Conservation (phyloP, 1,284 basidiomycete genomes). For the Chalciporus sp. region DNA sequence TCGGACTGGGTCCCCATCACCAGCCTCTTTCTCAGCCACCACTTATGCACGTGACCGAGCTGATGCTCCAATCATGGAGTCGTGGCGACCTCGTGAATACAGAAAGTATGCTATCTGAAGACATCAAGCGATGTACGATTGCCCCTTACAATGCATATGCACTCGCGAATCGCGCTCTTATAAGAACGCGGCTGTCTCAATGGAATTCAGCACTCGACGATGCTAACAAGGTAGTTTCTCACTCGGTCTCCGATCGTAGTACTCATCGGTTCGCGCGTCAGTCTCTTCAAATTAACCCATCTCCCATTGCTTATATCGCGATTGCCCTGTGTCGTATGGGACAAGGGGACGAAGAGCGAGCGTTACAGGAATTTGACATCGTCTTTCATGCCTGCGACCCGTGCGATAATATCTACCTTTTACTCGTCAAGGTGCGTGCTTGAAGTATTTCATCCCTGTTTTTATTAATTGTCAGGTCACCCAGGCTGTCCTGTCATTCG, state of each 20-base stretch:
- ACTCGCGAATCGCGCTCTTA: too few species aligned
- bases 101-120: too few species aligned
- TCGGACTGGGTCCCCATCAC: too few species aligned
- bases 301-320: neutral
- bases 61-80: too few species aligned
- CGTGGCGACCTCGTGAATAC: too few species aligned
- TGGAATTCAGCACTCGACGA: neutral
- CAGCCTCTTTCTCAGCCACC: too few species aligned
- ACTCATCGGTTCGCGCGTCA: neutral
- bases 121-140: too few species aligned
- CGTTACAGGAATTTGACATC: neutral
- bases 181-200: too few species aligned
- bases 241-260: too few species aligned
- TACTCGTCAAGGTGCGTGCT: neutral
- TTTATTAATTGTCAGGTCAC: neutral
- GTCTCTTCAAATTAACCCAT: neutral
- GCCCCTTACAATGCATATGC: neutral
- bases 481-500: constrained; percentile 9
- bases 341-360: neutral
- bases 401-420: neutral
- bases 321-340: neutral
- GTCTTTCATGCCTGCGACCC: neutral
- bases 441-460: too few species aligned
- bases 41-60: too few species aligned
- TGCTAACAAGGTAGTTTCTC: neutral